Evolutionary conservation across 805 yeast species (phyloP).

Genomic region (Starmerella apicola): DNA sequence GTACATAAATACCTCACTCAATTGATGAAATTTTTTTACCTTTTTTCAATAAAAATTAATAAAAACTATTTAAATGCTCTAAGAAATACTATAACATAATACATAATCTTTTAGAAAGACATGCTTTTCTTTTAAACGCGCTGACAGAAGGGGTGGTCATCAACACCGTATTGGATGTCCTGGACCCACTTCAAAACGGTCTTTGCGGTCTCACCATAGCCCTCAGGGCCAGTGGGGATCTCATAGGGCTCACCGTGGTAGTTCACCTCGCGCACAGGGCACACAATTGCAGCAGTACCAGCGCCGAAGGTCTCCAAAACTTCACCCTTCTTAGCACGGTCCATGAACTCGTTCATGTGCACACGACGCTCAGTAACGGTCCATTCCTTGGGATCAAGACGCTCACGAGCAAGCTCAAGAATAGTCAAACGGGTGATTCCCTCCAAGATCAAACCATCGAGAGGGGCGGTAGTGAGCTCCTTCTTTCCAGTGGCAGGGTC

Average conservation of each 20-base stretch:
- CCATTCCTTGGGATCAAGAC: slow-evolving; percentile 69
- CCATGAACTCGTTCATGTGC: slow-evolving; percentile 69
- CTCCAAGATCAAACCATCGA: slow-evolving; percentile 92
- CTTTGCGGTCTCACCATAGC: slow-evolving; percentile 44
- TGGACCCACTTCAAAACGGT: slow-evolving; percentile 73
- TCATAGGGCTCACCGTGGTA: slow-evolving; percentile 49
- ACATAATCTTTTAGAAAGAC: no score
- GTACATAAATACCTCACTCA: no score
- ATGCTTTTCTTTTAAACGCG: no score
- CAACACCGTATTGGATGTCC: slow-evolving; percentile 81
- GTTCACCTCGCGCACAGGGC: slow-evolving; percentile 82
- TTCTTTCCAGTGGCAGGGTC: slow-evolving; percentile 57
- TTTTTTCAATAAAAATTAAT: neutral
- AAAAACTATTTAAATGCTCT: neutral
- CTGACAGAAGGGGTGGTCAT: slow-evolving; percentile 37
- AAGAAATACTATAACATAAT: no score
- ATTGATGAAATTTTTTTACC: neutral
- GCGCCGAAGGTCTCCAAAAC: slow-evolving; percentile 92
- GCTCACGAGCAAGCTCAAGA: slow-evolving; percentile 61
- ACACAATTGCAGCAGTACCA: slow-evolving; percentile 95
- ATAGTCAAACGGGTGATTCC: slow-evolving; percentile 95
- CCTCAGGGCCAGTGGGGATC: slow-evolving; percentile 51
- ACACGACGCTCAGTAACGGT: slow-evolving; percentile 67
- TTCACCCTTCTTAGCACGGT: slow-evolving; percentile 66
- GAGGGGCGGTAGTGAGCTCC: slow-evolving; percentile 90